phyloP scores from a whole-genome alignment of 805 yeast species.

The Kluyveromyces starmeri region DNA sequence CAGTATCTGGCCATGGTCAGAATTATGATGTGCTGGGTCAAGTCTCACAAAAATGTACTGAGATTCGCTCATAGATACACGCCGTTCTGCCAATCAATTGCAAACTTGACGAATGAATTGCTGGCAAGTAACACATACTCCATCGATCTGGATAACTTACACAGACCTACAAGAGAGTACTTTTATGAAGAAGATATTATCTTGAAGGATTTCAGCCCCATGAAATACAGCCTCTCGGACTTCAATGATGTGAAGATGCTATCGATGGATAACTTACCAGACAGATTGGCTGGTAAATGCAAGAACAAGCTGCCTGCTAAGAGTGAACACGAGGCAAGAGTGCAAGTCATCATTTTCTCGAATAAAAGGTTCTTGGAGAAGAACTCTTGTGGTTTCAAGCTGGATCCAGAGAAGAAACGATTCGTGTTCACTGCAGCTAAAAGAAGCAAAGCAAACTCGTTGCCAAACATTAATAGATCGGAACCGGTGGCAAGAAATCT shows the following conservation, averaged over 20 bases:
- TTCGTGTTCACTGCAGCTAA: constrained; percentile 1
- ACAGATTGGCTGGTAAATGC: constrained; percentile 14
- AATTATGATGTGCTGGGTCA: constrained; percentile 49
- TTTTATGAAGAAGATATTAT: constrained; percentile 14
- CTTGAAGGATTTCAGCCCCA: constrained; percentile 10
- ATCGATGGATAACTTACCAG: constrained; percentile 10
- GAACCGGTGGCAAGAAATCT: not conserved
- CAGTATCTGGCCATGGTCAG: constrained; percentile 35
- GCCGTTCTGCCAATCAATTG: constrained; percentile 26
- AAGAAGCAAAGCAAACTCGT: not conserved
- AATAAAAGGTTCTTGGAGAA: constrained; percentile 11
- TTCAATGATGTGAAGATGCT: constrained; percentile 16
- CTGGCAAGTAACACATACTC: constrained; percentile 7
- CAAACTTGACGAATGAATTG: constrained; percentile 27
- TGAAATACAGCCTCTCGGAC: constrained; percentile 11
- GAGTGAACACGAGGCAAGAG: constrained; percentile 9
- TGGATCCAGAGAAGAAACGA: constrained; percentile 4
- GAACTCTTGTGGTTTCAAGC: constrained; percentile 9
- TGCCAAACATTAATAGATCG: not conserved
- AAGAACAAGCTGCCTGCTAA: constrained; percentile 3
- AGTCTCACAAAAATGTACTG: constrained; percentile 37
- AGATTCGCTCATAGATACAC: constrained; percentile 28
- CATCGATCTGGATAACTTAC: not conserved
- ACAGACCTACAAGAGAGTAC: constrained; percentile 10
- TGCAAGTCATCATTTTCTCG: constrained; percentile 10